Percentiles rank a stretch among this genome's conserved stretches.
Conservation (phyloP, 75 land plant species). For the Azolla pinnata region DNA sequence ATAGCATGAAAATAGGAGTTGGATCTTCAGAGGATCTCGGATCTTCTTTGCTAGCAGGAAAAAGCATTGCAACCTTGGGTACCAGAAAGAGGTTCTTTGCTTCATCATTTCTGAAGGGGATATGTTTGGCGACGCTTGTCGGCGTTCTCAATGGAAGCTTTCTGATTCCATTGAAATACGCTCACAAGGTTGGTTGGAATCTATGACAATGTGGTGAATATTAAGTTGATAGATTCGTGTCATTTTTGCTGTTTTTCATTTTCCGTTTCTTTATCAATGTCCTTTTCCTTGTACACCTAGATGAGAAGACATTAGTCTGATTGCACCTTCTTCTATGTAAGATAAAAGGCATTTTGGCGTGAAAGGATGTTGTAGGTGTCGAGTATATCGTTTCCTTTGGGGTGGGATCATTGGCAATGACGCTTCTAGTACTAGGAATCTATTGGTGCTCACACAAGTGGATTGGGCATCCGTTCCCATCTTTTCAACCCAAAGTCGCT, state of each 20-base stretch:
- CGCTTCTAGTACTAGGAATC: conserved; percentile 11
- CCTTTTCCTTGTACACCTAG: no score
- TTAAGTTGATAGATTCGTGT: no score
- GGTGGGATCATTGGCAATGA: conserved; percentile 23
- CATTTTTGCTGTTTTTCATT: no score
- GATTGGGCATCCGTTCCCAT: conserved; percentile 11
- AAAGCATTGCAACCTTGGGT: neutral
- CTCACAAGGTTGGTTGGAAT: conserved; percentile 13
- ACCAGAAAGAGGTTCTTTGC: neutral
- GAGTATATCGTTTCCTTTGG: conserved; percentile 27
- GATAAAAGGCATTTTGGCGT: no score
- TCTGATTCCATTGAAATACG: conserved; percentile 24
- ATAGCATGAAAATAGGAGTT: neutral
- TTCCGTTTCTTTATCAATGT: no score
- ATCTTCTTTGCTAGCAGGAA: neutral
- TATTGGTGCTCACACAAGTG: conserved; percentile 1
- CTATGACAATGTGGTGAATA: no score
- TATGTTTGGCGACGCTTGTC: conserved; percentile 16
- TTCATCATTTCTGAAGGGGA: conserved; percentile 9
- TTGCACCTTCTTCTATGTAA: no score
- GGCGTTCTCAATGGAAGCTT: conserved; percentile 25
- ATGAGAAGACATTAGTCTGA: no score
- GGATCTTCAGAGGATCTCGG: neutral
- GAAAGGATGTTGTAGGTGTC: conserved; percentile 25
- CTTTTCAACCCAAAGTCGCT: conserved; percentile 15